Evolutionary conservation across 495 filamentous ascomycete genomes (phyloP).

Genomic region (Podospora anserina): DNA sequence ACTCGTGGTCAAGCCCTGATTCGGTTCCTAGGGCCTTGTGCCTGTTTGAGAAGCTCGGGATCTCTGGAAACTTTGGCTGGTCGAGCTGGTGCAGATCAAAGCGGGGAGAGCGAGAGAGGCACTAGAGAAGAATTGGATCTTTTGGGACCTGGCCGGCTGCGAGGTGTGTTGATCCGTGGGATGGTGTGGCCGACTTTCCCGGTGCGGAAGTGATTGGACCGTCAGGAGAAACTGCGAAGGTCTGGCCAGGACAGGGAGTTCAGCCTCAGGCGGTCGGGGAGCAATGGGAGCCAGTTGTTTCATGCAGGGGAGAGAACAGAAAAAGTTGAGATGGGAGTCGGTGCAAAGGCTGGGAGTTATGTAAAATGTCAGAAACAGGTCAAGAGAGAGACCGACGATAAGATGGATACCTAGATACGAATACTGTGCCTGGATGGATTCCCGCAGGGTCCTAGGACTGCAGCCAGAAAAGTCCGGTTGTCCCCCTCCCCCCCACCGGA

Average conservation of each 20-base stretch:
- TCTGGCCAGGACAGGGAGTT: background rate
- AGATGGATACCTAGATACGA: background rate
- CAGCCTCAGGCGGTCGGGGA: background rate
- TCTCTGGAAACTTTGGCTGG: background rate
- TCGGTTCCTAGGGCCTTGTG: background rate
- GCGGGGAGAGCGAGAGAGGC: constrained; percentile 6
- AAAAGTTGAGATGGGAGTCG: background rate
- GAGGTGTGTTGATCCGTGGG: background rate
- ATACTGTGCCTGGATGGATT: background rate
- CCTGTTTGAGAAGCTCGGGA: background rate
- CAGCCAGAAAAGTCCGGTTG: no score
- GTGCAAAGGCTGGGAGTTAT: background rate
- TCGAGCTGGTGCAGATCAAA: constrained; percentile 16
- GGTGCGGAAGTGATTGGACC: background rate
- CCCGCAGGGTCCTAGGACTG: background rate
- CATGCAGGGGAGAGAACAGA: background rate
- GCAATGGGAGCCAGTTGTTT: background rate
- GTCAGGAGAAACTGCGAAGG: background rate
- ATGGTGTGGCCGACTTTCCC: background rate
- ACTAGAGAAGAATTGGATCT: background rate
- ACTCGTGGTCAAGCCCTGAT: background rate
- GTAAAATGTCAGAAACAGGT: background rate
- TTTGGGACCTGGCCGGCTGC: background rate
- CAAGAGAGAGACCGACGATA: no score
- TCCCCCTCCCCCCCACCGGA: background rate